phyloP scores from a whole-genome alignment of 2,329 filamentous ascomycete species.

The Ceratocystis cacaofunesta region DNA sequence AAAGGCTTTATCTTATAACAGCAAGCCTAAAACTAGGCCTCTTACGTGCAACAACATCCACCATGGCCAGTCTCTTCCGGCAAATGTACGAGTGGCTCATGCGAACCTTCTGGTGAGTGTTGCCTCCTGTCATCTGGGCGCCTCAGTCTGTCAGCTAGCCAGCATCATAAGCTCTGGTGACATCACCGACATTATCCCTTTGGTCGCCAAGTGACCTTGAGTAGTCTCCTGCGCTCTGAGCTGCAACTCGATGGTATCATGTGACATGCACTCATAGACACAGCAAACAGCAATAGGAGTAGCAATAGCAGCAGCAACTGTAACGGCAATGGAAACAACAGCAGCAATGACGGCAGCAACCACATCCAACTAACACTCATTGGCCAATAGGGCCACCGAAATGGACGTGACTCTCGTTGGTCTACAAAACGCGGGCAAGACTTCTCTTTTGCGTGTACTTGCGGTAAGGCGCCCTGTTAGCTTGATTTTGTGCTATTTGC shows the following conservation, averaged over 20 bases:
- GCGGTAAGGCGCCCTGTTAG: conserved; percentile 53
- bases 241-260: neutral
- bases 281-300: neutral
- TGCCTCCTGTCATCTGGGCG: neutral
- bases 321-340: neutral
- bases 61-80: conserved; percentile 74
- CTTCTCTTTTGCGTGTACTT: conserved; percentile 79
- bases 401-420: conserved; percentile 99
- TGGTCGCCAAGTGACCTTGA: neutral
- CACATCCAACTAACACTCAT: conserved; percentile 2
- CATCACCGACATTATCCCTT: neutral
- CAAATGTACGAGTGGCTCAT: conserved; percentile 97
- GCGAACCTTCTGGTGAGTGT: conserved; percentile 82
- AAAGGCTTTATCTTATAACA: neutral
- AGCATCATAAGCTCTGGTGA: neutral
- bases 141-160: neutral
- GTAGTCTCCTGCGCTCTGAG: neutral
- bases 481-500: neutral
- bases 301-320: neutral
- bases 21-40: neutral
- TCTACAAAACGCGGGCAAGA: conserved; percentile 95
- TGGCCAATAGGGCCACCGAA: conserved; percentile 69
- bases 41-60: conserved; percentile 31
- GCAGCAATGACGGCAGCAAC: neutral
- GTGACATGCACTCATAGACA: neutral